Evolutionary conservation across 495 filamentous ascomycete genomes (phyloP).

Genomic region (Mytilinidion resinicola): DNA sequence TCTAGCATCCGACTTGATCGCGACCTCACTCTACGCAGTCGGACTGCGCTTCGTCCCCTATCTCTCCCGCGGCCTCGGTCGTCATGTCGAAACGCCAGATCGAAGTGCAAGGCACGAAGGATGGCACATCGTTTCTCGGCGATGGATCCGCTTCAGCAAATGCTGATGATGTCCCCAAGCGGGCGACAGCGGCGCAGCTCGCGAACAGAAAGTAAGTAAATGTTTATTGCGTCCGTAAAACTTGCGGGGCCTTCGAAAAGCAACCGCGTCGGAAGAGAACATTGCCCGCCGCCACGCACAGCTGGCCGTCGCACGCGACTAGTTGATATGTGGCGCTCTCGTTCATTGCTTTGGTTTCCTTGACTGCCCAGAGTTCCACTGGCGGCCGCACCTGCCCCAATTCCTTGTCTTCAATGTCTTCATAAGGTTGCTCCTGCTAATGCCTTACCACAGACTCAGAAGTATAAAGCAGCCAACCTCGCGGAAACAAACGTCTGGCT

Average conservation of each 20-base stretch:
- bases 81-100: neutral
- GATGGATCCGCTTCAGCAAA: neutral
- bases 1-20: too few species aligned
- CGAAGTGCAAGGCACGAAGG: neutral
- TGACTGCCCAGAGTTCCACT: too few species aligned
- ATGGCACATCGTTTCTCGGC: neutral
- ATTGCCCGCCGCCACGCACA: too few species aligned
- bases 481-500: neutral
- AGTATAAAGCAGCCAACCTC: neutral
- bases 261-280: too few species aligned
- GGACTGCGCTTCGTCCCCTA: neutral
- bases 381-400: neutral
- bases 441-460: neutral
- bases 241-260: too few species aligned
- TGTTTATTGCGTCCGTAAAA: too few species aligned
- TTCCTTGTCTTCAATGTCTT: neutral
- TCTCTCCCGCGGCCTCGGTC: neutral
- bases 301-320: too few species aligned
- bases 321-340: too few species aligned
- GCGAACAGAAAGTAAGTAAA: conserved; percentile 2
- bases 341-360: too few species aligned
- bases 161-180: neutral
- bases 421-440: neutral
- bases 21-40: too few species aligned
- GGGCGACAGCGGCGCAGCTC: neutral